These are phyloP conservation scores for Protea cynaroides DNA, from an alignment of 164 flowering plant genomes.

Conservation along the genomic window DNA sequence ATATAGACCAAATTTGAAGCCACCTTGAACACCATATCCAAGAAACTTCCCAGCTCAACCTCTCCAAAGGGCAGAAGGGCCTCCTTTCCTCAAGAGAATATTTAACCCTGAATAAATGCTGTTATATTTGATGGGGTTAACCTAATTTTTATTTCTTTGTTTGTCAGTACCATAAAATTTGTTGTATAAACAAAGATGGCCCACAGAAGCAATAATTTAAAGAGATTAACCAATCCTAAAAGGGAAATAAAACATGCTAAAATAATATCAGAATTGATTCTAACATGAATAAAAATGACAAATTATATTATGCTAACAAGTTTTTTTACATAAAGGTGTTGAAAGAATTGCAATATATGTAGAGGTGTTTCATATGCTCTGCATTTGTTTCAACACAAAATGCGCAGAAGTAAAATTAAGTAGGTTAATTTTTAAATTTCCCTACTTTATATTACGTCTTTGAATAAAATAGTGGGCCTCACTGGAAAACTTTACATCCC, in stretches of 20 bases:
- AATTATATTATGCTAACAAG: background rate
- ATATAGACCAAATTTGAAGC: conserved; percentile 82
- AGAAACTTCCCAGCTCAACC: conserved; percentile 81
- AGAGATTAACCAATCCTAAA: too few species aligned
- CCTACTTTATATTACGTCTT: too few species aligned
- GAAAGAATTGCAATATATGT: too few species aligned
- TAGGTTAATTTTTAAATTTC: too few species aligned
- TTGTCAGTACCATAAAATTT: background rate
- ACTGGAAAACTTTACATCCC: too few species aligned
- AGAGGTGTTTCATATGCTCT: too few species aligned
- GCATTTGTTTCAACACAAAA: too few species aligned
- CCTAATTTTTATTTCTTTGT: conserved; percentile 27
- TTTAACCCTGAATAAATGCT: conserved; percentile 54
- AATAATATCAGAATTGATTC: background rate
- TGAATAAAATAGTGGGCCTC: too few species aligned
- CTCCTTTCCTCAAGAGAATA: conserved; percentile 64
- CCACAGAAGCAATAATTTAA: background rate
- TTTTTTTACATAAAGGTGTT: too few species aligned
- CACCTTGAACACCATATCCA: conserved; percentile 94
- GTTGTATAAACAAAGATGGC: background rate
- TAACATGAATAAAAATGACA: background rate
- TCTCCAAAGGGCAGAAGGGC: conserved; percentile 78
- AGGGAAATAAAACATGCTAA: too few species aligned
- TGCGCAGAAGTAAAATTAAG: too few species aligned
- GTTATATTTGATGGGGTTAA: conserved; percentile 70